Conservation (phyloP, 208 protist species). For the Strigomonas galati region DNA sequence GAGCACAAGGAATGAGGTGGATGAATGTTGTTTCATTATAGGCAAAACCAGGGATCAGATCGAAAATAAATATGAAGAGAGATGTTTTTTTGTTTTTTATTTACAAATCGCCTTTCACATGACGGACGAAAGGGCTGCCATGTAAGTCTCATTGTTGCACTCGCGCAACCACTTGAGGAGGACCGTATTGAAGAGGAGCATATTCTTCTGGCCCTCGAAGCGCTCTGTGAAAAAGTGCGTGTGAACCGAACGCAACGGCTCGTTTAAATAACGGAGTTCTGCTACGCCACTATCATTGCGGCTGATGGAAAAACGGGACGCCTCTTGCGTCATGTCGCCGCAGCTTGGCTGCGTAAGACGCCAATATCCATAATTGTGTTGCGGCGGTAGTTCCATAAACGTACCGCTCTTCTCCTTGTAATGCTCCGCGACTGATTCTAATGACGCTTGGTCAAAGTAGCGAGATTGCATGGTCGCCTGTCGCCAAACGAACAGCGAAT, state of each 20-base stretch:
- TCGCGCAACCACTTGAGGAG: constrained; percentile 40
- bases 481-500: constrained; percentile 57
- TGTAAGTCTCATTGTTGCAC: constrained; percentile 30
- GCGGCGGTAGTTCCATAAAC: constrained; percentile 45
- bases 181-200: constrained; percentile 59
- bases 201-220: constrained; percentile 21
- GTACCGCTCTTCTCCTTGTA: constrained; percentile 20
- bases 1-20: too few species aligned
- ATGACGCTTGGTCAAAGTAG: constrained; percentile 74
- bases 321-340: constrained; percentile 28
- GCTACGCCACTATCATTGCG: background rate
- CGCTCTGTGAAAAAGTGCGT: constrained; percentile 53
- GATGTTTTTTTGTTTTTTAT: too few species aligned
- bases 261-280: background rate
- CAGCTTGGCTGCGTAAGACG: constrained; percentile 53
- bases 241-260: constrained; percentile 64
- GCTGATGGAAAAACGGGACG: constrained; percentile 45
- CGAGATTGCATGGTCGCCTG: constrained; percentile 50
- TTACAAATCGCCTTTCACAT: constrained; percentile 1
- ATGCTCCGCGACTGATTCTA: constrained; percentile 51
- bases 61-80: too few species aligned
- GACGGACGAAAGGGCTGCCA: constrained; percentile 14
- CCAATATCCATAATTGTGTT: constrained; percentile 88
- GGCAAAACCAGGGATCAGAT: too few species aligned
- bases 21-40: too few species aligned